Evolutionary conservation across 306 rosid genomes (phyloP), one percentile per base, ranked within the genome.

Genomic region (Prosopis cineraria): DNA sequence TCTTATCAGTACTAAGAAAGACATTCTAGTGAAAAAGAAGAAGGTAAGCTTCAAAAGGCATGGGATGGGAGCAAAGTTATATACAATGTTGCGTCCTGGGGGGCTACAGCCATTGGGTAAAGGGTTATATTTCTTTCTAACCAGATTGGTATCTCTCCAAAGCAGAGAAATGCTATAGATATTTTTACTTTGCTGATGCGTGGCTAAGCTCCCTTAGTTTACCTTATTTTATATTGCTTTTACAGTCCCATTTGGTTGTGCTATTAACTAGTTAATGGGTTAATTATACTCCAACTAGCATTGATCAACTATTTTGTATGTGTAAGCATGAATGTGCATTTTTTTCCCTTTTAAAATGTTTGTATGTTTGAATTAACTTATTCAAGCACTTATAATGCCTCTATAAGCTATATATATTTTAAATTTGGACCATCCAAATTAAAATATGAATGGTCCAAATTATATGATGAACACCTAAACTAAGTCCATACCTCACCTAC

Each of bases 71-170:
- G 98, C 88, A 89, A 91, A 88, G 94, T 91, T 81, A 81, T 93
- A 47, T 93, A 93, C 83, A 89, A 93, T 53, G 94, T 93, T 76
- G 96, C 97, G 20, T 93, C 98, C 24, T 93, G 98, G 98, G 94
- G 98, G n/a, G 94, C 98, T 34, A 93, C 98, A n/a, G 96, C 94
- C 36, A 86, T 93, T 19, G 98, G 98, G 98, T 91, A 86, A 79
- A 86, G 55, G 52, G 39, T 29, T 39, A 12, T 44, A n/a, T 31
- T 29, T 16, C 37, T 44, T 44, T 44, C n/a, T 16, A 14, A 45
- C 52, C n/a, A 27, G 19, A 27, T 14, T 4, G 36, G 34, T 27
- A 1, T 58, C 14, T 11, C 65, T 58, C 65, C 16, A 27, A 58
- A 6, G 67, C 67, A 14, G 67, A 12, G 39, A 22, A 60, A 12